Evolutionary conservation across 192 early-diverging fungal genomes (phyloP), one percentile per base, ranked within the genome.

Genomic region (Geosiphon pyriformis): DNA sequence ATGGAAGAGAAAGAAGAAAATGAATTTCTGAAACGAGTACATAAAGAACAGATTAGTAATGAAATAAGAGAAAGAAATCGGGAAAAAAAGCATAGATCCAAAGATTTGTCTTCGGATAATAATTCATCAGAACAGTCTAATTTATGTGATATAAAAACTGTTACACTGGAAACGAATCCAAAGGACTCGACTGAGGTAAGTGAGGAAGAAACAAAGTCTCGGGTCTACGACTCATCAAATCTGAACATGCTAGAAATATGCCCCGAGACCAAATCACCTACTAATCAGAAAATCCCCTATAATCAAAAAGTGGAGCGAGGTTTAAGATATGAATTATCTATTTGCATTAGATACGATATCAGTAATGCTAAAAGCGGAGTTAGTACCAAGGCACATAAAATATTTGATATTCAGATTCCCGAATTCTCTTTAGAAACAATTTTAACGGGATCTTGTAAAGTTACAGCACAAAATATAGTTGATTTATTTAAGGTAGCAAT

Each of bases 331-430:
- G 27, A 50, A 1, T 51, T 62, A 31, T 62, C 61, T 50, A 17
- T 29, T 11, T 50, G 25, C 42, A 29, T 51, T 31, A 62, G 50
- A 62, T 12, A 62, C n/a, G 50, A 62, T 62, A 62, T 49, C 32
- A 48, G 50, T 51, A 49, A 62, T 31, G 42, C 50, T 62, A 50
- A 20, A n/a, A n/a, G n/a, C n/a, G n/a, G n/a, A n/a, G n/a, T n/a
- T n/a, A n/a, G n/a, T n/a, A n/a, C n/a, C n/a, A n/a, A n/a, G n/a
- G n/a, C n/a, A n/a, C n/a, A n/a, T 62, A 20, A 62, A 42, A 27
- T 62, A 48, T 50, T 62, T 62, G 32, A 61, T 61, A 61, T 61
- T 42, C 59, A 61, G 27, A 61, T 61, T 46, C 59, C 59, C 46
- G 59, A 61, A 61, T 55, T 55, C 53, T 55, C 53, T 12, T 12